A percentile compares a stretch with the other conserved stretches of the same genome.
These are phyloP conservation scores for Botrytis paeoniae DNA, from an alignment of 2,329 filamentous ascomycete genomes.

Conservation along the genomic window DNA sequence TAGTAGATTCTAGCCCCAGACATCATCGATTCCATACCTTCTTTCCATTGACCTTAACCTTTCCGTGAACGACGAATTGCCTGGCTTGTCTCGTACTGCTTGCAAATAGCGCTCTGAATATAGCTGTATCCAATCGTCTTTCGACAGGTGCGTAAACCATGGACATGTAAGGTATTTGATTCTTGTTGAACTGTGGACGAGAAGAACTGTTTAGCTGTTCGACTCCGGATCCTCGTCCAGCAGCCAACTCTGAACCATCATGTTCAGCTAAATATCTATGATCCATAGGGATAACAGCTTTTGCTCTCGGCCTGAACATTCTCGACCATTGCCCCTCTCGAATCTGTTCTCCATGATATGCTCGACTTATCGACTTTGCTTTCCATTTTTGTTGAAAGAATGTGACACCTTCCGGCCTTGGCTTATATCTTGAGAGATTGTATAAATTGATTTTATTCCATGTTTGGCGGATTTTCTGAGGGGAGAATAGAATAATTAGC, in stretches of 20 bases:
- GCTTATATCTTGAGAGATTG: conserved; percentile 64
- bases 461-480: conserved; percentile 86
- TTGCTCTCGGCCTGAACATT: conserved; percentile 81
- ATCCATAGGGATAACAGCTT: conserved; percentile 83
- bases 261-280: conserved; percentile 71
- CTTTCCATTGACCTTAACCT: conserved; percentile 93
- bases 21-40: conserved; percentile 56
- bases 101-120: conserved; percentile 91
- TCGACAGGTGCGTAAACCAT: conserved; percentile 94
- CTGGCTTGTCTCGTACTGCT: conserved; percentile 90
- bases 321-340: conserved; percentile 90
- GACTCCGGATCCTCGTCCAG: conserved; percentile 74
- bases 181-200: conserved; percentile 48
- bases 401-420: conserved; percentile 52
- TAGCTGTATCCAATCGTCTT: conserved; percentile 85
- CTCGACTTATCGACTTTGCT: conserved; percentile 78
- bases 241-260: conserved; percentile 80
- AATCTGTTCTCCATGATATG: conserved; percentile 93
- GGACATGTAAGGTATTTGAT: conserved; percentile 81
- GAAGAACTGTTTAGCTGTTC: conserved; percentile 31
- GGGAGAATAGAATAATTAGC: background rate
- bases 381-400: conserved; percentile 99
- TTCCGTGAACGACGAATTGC: conserved; percentile 90
- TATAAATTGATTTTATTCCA: conserved; percentile 98
- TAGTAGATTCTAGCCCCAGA: background rate